phyloP scores from a whole-genome alignment of 345 rosid genomes.

The Sisymbrium altissimum region DNA sequence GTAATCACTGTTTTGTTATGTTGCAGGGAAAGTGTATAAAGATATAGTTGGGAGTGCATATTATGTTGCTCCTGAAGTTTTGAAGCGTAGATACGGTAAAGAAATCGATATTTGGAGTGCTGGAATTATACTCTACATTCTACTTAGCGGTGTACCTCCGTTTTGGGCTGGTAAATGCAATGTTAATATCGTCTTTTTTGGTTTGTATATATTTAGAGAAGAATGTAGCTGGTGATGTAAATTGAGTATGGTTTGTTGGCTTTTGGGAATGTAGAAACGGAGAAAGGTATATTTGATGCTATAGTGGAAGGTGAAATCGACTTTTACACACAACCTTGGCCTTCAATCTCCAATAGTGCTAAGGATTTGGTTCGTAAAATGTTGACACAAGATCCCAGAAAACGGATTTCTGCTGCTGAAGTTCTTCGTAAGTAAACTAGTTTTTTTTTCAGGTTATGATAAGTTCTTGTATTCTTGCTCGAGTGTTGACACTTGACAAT shows the following conservation, averaged over 20 bases:
- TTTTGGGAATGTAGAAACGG: conserved; percentile 50
- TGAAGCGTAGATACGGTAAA: conserved; percentile 69
- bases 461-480: not conserved
- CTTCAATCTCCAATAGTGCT: conserved; percentile 69
- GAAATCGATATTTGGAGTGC: conserved; percentile 94
- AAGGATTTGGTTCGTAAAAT: conserved; percentile 76
- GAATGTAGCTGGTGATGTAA: not conserved
- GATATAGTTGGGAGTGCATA: conserved; percentile 88
- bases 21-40: conserved; percentile 59
- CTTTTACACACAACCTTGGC: conserved; percentile 79
- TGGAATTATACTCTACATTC: conserved; percentile 73
- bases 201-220: not conserved
- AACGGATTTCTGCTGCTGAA: conserved; percentile 64
- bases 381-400: conserved; percentile 69
- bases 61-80: conserved; percentile 89
- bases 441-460: not conserved
- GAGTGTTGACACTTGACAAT: too few relatives aligned
- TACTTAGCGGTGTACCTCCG: conserved; percentile 91
- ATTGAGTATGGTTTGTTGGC: not conserved
- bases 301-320: conserved; percentile 72
- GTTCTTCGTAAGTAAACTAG: conserved; percentile 55
- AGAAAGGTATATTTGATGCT: conserved; percentile 77
- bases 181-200: not conserved
- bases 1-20: not conserved
- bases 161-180: conserved; percentile 81